Percentiles rank a stretch among this genome's conserved stretches.
Evolutionary conservation across 1,284 basidiomycete species (phyloP).

Genomic region (Austropuccinia psidii): DNA sequence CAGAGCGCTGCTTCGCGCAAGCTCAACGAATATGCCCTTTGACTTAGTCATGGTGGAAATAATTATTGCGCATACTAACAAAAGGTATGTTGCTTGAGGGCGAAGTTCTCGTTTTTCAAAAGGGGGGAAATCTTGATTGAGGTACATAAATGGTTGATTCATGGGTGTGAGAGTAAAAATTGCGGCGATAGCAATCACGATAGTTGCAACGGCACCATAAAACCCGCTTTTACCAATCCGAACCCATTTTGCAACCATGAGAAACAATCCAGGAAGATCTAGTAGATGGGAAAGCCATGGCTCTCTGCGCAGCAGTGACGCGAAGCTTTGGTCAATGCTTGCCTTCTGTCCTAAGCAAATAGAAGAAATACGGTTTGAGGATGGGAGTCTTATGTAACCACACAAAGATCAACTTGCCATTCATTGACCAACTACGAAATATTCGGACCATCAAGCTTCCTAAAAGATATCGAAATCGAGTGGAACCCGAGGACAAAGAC

Average conservation of each 20-base stretch:
- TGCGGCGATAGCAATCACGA: constrained; percentile 1
- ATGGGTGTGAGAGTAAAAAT: constrained; percentile 12
- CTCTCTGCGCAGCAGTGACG: not conserved
- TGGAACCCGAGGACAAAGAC: not conserved
- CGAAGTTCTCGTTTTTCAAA: not conserved
- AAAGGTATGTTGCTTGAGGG: constrained; percentile 1
- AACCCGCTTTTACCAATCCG: too few relatives aligned
- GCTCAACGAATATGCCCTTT: not conserved
- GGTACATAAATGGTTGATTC: constrained; percentile 1
- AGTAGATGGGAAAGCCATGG: constrained; percentile 20
- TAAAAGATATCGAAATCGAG: not conserved
- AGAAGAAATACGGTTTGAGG: not conserved
- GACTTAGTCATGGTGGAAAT: too few relatives aligned
- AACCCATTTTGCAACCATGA: not conserved
- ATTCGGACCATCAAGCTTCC: constrained; percentile 28
- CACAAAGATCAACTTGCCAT: constrained; percentile 27
- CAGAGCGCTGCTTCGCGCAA: not conserved
- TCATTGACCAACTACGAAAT: constrained; percentile 39
- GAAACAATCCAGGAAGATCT: constrained; percentile 1
- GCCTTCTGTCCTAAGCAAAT: constrained; percentile 25
- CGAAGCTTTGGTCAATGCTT: not conserved
- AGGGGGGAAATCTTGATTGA: not conserved
- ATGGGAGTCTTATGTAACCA: not conserved
- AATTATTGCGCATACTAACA: not conserved
- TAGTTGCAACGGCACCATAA: not conserved